phyloP scores from a whole-genome alignment of 73 alveolate genomes.

The Loxodes magnus region DNA sequence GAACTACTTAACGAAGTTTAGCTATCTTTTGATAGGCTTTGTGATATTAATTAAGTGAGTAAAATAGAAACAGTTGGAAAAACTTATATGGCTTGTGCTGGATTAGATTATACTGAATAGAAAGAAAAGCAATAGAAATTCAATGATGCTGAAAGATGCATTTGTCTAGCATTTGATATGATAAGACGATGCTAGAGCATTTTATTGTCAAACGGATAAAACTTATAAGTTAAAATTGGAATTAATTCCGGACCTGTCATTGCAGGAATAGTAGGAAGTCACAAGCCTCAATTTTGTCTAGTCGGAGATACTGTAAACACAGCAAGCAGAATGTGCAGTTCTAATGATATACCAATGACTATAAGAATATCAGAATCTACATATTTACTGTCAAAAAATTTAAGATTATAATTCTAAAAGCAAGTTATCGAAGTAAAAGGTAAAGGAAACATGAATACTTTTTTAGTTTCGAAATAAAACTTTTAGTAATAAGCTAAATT shows the following conservation, averaged over 20 bases:
- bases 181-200: no score
- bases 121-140: conserved; percentile 22
- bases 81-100: conserved; percentile 70
- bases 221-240: conserved; percentile 94
- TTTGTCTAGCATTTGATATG: no score
- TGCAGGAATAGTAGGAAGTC: conserved; percentile 96
- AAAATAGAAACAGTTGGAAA: conserved; percentile 72
- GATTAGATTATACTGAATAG: conserved; percentile 58
- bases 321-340: conserved; percentile 89
- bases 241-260: conserved; percentile 91
- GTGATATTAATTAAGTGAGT: conserved; percentile 24
- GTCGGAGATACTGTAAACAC: conserved; percentile 98
- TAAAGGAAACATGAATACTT: no score
- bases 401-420: no score
- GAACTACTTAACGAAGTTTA: conserved; percentile 48
- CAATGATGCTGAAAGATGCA: no score
- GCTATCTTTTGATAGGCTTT: conserved; percentile 50
- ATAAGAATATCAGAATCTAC: no score
- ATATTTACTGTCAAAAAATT: no score
- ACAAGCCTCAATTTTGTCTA: conserved; percentile 91
- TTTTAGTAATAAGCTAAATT: no score
- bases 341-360: no score
- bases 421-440: conserved; percentile 12
- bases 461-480: no score
- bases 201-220: no score